A percentile compares a stretch with the other conserved stretches of the same genome.
Conservation (phyloP, 2,329 filamentous ascomycete genomes). For the Verticillium nubilum region DNA sequence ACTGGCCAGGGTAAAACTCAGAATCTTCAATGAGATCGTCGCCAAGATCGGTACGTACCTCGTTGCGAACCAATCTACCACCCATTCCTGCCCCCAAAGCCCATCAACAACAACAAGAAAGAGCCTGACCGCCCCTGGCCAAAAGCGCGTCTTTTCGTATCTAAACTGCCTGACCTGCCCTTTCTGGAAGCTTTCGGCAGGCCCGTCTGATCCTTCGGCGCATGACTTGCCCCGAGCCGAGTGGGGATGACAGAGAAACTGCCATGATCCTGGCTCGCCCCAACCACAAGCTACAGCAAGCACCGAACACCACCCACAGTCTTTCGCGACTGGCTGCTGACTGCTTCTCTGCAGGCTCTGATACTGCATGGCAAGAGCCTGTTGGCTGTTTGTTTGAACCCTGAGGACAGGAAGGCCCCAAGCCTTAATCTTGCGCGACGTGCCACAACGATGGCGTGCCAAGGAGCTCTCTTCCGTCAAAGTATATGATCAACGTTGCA, state of each 20-base stretch:
- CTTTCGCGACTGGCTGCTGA: not conserved
- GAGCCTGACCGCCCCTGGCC: not conserved
- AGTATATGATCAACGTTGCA: not conserved
- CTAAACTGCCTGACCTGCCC: not conserved
- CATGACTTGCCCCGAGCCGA: not conserved
- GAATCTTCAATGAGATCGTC: too few species aligned
- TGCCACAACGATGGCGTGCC: not conserved
- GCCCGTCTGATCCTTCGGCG: not conserved
- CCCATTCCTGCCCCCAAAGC: not conserved
- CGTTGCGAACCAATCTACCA: too few species aligned
- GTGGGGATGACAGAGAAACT: not conserved
- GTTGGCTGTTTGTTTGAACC: not conserved
- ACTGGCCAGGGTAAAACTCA: too few species aligned
- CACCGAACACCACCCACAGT: not conserved
- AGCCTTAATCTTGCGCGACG: not conserved
- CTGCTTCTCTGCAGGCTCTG: not conserved
- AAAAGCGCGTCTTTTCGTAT: not conserved
- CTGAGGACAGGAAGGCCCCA: not conserved
- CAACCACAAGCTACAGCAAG: not conserved
- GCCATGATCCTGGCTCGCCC: not conserved
- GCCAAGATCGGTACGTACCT: too few species aligned
- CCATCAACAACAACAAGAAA: not conserved
- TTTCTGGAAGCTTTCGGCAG: not conserved
- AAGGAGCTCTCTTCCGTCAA: not conserved
- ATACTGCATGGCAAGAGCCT: not conserved